phyloP scores from a whole-genome alignment of 2,329 filamentous ascomycete species.

The Diaporthe australafricana region DNA sequence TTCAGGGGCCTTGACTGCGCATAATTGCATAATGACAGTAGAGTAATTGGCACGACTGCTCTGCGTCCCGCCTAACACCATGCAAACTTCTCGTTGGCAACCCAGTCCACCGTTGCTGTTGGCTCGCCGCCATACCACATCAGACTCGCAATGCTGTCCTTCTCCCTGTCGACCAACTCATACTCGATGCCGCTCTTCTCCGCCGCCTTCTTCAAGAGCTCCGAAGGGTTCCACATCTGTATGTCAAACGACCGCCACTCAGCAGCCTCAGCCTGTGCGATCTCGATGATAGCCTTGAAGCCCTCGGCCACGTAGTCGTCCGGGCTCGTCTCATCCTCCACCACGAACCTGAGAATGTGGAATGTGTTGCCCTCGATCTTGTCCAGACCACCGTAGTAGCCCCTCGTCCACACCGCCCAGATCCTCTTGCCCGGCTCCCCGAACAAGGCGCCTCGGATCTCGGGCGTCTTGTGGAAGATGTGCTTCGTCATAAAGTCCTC shows the following conservation, averaged over 20 bases:
- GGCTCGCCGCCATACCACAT: conserved; percentile 74
- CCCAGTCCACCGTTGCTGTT: conserved; percentile 72
- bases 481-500: conserved; percentile 81
- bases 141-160: conserved; percentile 76
- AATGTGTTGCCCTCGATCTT: conserved; percentile 72
- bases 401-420: conserved; percentile 80
- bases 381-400: conserved; percentile 68
- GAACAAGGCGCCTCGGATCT: conserved; percentile 78
- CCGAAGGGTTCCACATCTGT: conserved; percentile 85
- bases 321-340: conserved; percentile 65
- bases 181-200: conserved; percentile 60
- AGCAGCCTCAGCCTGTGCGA: conserved; percentile 77
- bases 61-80: conserved; percentile 69
- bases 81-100: conserved; percentile 81
- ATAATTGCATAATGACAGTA: too few species aligned
- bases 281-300: conserved; percentile 71
- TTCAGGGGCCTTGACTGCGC: background rate
- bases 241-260: conserved; percentile 78
- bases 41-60: background rate
- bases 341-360: conserved; percentile 75
- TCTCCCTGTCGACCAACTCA: conserved; percentile 66
- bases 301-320: conserved; percentile 60
- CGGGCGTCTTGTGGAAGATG: conserved; percentile 67
- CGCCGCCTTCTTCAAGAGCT: conserved; percentile 61
- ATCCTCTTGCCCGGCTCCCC: conserved; percentile 64